phyloP scores from a whole-genome alignment of 2,329 filamentous ascomycete genomes.

The Xylariaceae sp. region DNA sequence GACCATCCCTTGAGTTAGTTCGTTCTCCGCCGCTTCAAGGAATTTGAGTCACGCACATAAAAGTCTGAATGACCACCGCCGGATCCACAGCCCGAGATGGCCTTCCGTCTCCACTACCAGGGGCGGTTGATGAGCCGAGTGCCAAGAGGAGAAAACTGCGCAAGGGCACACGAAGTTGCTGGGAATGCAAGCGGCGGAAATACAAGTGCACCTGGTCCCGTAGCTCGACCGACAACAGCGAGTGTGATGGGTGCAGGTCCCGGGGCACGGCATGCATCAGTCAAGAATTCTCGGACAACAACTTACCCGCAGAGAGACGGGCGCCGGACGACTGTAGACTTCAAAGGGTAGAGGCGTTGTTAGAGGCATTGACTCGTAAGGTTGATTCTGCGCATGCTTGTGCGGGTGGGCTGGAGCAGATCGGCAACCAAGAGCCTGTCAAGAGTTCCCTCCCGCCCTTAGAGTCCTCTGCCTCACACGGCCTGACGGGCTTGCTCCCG shows the following conservation, averaged over 20 bases:
- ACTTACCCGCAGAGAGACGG: not conserved
- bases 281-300: slow-evolving; percentile 11
- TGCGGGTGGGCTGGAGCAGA: too few species aligned
- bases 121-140: too few species aligned
- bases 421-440: not conserved
- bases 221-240: not conserved
- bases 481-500: slow-evolving; percentile 1
- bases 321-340: slow-evolving; percentile 7
- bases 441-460: not conserved
- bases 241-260: slow-evolving; percentile 12
- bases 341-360: slow-evolving; percentile 9
- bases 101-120: too few species aligned
- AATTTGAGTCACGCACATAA: too few species aligned
- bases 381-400: not conserved
- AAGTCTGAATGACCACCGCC: too few species aligned
- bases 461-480: not conserved
- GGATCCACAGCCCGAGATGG: too few species aligned
- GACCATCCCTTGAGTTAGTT: not conserved
- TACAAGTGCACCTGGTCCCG: slow-evolving; percentile 13
- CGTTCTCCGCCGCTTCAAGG: not conserved
- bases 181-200: slow-evolving; percentile 18
- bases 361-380: slow-evolving; percentile 6
- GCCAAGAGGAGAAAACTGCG: slow-evolving; percentile 11
- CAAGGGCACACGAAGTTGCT: slow-evolving; percentile 16
- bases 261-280: slow-evolving; percentile 10